These are phyloP conservation scores for Stachybotrys chlorohalonatus DNA, from an alignment of 2,329 filamentous ascomycete genomes.

Conservation along the genomic window DNA sequence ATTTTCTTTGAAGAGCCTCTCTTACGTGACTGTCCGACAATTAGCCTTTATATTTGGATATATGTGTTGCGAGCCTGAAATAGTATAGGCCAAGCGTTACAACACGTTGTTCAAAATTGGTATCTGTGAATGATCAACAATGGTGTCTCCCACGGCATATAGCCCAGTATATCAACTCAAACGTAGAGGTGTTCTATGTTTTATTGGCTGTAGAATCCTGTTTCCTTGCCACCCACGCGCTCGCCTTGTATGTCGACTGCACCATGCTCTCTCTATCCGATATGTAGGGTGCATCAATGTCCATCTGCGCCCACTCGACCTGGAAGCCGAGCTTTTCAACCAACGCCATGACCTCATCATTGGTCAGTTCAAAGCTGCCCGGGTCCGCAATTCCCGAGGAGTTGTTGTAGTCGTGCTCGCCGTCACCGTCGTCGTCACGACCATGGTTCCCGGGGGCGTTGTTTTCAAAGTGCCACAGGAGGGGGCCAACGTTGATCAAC, in stretches of 20 bases:
- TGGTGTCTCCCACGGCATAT: neutral
- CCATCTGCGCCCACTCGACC: conserved; percentile 53
- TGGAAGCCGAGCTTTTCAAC: conserved; percentile 69
- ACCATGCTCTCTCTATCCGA: conserved; percentile 80
- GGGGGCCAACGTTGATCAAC: conserved; percentile 81
- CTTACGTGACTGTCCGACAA: too few relatives aligned
- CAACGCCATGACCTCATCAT: conserved; percentile 77
- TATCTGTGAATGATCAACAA: neutral
- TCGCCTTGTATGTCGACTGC: conserved; percentile 70
- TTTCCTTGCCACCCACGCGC: conserved; percentile 82
- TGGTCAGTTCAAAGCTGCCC: conserved; percentile 80
- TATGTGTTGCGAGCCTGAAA: neutral
- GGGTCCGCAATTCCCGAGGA: conserved; percentile 73
- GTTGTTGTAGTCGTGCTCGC: conserved; percentile 36
- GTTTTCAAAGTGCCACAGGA: conserved; percentile 94
- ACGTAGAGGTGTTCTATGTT: conserved; percentile 2
- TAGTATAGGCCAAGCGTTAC: neutral
- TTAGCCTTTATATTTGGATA: neutral
- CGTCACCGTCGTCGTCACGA: conserved; percentile 40
- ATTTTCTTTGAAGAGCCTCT: neutral
- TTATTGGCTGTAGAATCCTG: conserved; percentile 5
- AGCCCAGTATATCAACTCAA: neutral
- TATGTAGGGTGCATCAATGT: conserved; percentile 72
- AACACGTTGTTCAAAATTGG: neutral
- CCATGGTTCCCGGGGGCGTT: conserved; percentile 51